Evolutionary conservation across 129 eudicot genomes (phyloP).

Genomic region (Tagetes erecta): DNA sequence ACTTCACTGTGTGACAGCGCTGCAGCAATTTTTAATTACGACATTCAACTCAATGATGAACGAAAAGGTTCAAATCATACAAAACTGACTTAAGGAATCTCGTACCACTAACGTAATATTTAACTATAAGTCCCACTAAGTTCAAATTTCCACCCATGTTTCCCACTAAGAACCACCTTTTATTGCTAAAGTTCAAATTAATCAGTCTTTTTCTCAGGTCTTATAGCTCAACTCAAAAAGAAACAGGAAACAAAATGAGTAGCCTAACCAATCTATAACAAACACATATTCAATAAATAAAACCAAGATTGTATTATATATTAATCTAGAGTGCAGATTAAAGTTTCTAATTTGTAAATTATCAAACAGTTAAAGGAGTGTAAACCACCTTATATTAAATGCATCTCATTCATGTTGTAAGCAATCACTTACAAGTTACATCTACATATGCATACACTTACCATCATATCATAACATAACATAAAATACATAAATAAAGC

Average conservation of each 20-base stretch:
- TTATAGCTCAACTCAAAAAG: not conserved
- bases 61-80: conserved; percentile 23
- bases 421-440: too few species aligned
- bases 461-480: too few species aligned
- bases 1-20: conserved; percentile 19
- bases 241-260: not conserved
- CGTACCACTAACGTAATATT: conserved; percentile 25
- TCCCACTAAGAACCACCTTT: conserved; percentile 38
- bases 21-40: conserved; percentile 22
- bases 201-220: conserved; percentile 10
- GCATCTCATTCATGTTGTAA: too few species aligned
- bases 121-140: conserved; percentile 29
- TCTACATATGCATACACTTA: too few species aligned
- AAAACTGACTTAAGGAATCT: conserved; percentile 31
- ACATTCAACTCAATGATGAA: conserved; percentile 33
- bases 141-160: conserved; percentile 31
- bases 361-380: not conserved
- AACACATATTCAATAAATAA: not conserved
- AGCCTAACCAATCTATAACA: conserved; percentile 13
- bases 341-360: not conserved
- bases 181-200: conserved; percentile 14
- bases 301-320: not conserved
- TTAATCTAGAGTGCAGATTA: not conserved
- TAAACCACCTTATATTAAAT: not conserved
- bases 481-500: too few species aligned